Conservation (phyloP, 257 asterid species). For the Rehmannia glutinosa region DNA sequence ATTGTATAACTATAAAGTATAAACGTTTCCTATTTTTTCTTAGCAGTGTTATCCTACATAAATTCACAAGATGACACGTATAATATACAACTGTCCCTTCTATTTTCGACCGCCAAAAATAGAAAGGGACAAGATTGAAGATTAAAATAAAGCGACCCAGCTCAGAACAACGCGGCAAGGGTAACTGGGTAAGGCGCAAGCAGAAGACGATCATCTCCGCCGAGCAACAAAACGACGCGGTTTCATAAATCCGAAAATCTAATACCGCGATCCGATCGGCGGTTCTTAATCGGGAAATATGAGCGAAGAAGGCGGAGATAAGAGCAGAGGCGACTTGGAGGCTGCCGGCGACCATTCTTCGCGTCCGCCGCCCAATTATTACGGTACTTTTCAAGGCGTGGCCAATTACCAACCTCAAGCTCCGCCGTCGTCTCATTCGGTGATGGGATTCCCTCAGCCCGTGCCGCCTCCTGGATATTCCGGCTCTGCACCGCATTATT, state of each 20-base stretch:
- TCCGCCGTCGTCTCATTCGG: constrained; percentile 51
- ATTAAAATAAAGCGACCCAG: not conserved
- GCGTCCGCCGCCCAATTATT: constrained; percentile 40
- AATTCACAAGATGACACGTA: too few relatives aligned
- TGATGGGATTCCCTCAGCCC: constrained; percentile 84
- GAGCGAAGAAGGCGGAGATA: constrained; percentile 50
- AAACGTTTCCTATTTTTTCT: too few relatives aligned
- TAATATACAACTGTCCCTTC: too few relatives aligned
- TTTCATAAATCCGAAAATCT: constrained; percentile 5
- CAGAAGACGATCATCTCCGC: constrained; percentile 13
- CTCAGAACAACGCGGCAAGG: constrained; percentile 20
- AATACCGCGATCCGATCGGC: constrained; percentile 13
- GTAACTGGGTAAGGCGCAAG: constrained; percentile 2
- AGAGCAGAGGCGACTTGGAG: constrained; percentile 28
- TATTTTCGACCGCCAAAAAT: not conserved
- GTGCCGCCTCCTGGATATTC: constrained; percentile 46
- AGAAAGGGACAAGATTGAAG: not conserved
- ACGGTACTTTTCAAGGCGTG: constrained; percentile 94
- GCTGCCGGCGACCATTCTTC: constrained; percentile 33
- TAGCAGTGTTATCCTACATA: too few relatives aligned
- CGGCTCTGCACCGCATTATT: constrained; percentile 43
- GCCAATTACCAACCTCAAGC: constrained; percentile 60
- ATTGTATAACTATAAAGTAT: too few relatives aligned
- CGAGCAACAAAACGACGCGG: constrained; percentile 16
- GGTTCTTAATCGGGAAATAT: constrained; percentile 10